Base-by-base conservation (phyloP, 1,284 basidiomycete genomes). In the Hypsizygus ulmarius region DNA sequence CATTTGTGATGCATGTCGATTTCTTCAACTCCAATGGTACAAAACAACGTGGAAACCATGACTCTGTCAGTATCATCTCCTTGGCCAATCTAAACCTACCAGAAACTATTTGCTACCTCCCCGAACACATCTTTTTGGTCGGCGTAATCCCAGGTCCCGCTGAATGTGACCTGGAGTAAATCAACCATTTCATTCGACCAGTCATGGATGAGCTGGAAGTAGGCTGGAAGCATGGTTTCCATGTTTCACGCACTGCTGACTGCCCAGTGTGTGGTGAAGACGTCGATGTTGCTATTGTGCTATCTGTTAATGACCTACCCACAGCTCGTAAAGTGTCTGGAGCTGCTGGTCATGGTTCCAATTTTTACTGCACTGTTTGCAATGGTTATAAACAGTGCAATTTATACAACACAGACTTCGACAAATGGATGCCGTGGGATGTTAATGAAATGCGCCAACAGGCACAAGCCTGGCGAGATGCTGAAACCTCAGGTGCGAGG, bases 361-460 rank as follows among this genome's bases (percentile, higher is more conserved):
- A 60, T 19, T 49, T 53, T 30, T 65, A 64, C 41, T 69, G 67
- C 51, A 59, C 62, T 2, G 54, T 63, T 19, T 70, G 65, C n/a
- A n/a, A n/a, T n/a, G n/a, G n/a, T n/a, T n/a, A n/a, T n/a, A n/a
- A n/a, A n/a, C n/a, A n/a, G n/a, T n/a, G n/a, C n/a, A n/a, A n/a
- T n/a, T n/a, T n/a, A n/a, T n/a, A n/a, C n/a, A n/a, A n/a, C n/a
- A n/a, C n/a, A n/a, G n/a, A n/a, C n/a, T n/a, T n/a, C n/a, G n/a
- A n/a, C n/a, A n/a, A n/a, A n/a, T n/a, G n/a, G n/a, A n/a, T n/a
- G n/a, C n/a, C n/a, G n/a, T n/a, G n/a, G n/a, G n/a, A n/a, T n/a
- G n/a, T n/a, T n/a, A n/a, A n/a, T n/a, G n/a, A n/a, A n/a, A n/a
- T n/a, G n/a, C n/a, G n/a, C n/a, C n/a, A n/a, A n/a, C n/a, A n/a